Base-by-base conservation (phyloP, 2,329 filamentous ascomycete genomes). In the Neofusicoccum cordaticola region DNA sequence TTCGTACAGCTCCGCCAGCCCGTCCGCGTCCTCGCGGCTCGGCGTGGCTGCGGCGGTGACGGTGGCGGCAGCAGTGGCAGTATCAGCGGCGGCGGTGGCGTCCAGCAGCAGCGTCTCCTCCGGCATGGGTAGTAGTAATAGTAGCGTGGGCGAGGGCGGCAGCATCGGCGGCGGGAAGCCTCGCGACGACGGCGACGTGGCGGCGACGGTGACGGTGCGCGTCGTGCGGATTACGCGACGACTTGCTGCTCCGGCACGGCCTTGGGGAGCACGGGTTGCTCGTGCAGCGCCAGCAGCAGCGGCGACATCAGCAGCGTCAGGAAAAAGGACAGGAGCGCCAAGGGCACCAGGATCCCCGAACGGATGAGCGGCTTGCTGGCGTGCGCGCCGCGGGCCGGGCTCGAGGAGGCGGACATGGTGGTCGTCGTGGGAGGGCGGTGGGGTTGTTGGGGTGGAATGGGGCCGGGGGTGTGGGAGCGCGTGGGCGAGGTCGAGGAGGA, bases 291-390 rank as follows among this genome's bases (percentile, higher is more conserved):
- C 39, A 63, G 61, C n/a, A 63, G 48, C 12, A 63, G 48, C 39
- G 61, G 61, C 37, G 61, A 63, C 48, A 63, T 53, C 27, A 63
- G 61, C 13, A 63, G 61, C 39, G 51, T 53, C 50, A 63, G 61
- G 50, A 63, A 63, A 50, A 53, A 35, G 41, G 27, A 35, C 19
- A 63, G 50, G 5, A 63, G 41, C 2, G 51, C 61, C 13, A 63
- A 50, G 31, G 61, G 61, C n/a, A 63, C 37, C 15, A 53, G 27
- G 50, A 63, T 63, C 50, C 61, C 61, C 34, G 61, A 52, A 47
- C 48, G 42, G 61, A 63, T 35, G 31, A 35, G 50, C 61, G 61
- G 31, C 50, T 63, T 56, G 51, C 42, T 37, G 37, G 13, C 37
- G 47, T 5, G 12, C 45, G 35, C 37, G 60, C 47, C 19, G 22